Conservation (phyloP, 345 rosid genomes). For the Gynandropsis gynandra region DNA sequence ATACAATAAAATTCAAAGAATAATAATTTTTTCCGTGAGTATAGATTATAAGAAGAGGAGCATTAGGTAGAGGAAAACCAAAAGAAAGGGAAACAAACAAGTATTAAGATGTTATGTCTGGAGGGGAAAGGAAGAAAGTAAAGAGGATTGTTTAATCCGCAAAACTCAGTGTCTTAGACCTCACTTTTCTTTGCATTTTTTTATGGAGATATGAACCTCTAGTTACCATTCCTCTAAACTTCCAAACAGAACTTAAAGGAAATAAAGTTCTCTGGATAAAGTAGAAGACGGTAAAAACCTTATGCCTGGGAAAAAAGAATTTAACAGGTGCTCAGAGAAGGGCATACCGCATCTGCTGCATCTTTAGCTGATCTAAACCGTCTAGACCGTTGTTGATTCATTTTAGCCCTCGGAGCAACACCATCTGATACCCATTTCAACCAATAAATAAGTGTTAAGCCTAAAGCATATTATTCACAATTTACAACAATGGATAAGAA, state of each 20-base stretch:
- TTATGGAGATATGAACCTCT: too few species aligned
- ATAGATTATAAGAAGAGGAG: too few species aligned
- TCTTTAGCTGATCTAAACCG: constrained; percentile 97
- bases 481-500: background rate
- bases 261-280: constrained; percentile 18
- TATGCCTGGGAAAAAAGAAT: constrained; percentile 14
- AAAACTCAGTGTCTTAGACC: too few species aligned
- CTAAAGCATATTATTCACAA: background rate
- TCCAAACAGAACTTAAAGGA: background rate
- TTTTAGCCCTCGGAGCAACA: constrained; percentile 99
- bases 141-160: too few species aligned
- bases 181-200: too few species aligned
- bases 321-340: constrained; percentile 13
- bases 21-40: too few species aligned
- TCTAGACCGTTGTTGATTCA: constrained; percentile 97
- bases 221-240: background rate
- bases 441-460: constrained; percentile 18
- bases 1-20: too few species aligned
- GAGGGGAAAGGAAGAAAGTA: too few species aligned
- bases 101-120: too few species aligned
- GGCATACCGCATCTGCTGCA: constrained; percentile 77
- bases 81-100: too few species aligned
- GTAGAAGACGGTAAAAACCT: constrained; percentile 27
- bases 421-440: constrained; percentile 54
- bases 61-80: too few species aligned